Conservation (phyloP, 306 rosid genomes). For the Cucumis cinereus region DNA sequence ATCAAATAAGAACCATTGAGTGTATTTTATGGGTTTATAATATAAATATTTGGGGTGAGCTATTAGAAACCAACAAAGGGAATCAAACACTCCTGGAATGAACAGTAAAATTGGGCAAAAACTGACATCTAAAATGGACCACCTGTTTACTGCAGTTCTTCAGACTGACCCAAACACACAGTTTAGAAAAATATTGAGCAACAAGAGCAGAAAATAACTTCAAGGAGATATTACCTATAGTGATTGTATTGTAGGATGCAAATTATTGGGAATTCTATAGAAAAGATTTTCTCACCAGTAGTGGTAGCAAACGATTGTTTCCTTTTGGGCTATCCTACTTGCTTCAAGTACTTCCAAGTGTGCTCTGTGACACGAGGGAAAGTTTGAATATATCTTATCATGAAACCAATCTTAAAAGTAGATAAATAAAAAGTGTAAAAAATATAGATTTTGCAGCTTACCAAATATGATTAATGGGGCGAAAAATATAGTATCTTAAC, state of each 20-base stretch:
- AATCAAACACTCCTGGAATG: conserved; percentile 7
- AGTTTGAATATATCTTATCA: not conserved
- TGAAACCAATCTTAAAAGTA: not conserved
- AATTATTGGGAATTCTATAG: not conserved
- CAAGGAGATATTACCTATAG: not conserved
- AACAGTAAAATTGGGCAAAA: not conserved
- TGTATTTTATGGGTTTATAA: not conserved
- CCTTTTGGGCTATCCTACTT: not conserved
- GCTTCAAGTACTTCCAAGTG: not conserved
- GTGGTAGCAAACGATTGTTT: not conserved
- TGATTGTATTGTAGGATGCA: not conserved
- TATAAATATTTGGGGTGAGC: not conserved
- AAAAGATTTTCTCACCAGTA: not conserved
- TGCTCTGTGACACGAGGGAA: not conserved
- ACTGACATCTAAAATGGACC: not conserved
- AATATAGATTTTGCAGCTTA: not conserved
- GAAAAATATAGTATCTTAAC: not conserved
- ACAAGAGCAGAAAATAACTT: not conserved
- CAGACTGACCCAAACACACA: conserved; percentile 3
- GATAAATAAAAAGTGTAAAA: not conserved
- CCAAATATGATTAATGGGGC: not conserved
- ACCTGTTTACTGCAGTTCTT: not conserved
- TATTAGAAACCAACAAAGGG: conserved; percentile 3
- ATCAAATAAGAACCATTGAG: not conserved
- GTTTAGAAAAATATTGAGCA: not conserved